Percentiles rank a stretch among this genome's conserved stretches.
Evolutionary conservation across 192 early-diverging fungal genomes (phyloP).

Genomic region (Allomyces macrogynus): DNA sequence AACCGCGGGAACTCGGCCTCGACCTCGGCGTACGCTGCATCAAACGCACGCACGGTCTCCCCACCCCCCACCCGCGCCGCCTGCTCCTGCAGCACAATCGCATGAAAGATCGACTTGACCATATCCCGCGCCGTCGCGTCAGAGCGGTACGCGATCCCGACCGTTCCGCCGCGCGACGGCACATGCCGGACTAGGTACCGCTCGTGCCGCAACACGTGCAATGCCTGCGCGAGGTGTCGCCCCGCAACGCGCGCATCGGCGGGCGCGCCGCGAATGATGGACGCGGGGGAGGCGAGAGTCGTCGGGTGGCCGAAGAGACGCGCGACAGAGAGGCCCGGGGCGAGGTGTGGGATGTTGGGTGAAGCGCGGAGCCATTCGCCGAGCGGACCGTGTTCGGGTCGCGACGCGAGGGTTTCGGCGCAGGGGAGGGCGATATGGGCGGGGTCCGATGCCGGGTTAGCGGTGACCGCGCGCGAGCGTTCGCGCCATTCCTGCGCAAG

Average conservation of each 20-base stretch:
- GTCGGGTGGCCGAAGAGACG: neutral
- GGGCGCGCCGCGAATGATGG: neutral
- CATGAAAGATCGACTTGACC: neutral
- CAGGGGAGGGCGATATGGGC: neutral
- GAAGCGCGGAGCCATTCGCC: neutral
- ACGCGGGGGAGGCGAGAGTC: neutral
- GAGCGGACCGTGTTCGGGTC: neutral
- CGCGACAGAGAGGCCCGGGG: neutral
- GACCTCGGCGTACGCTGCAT: neutral
- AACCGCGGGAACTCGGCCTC: neutral
- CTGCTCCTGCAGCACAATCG: neutral
- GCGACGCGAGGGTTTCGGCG: neutral
- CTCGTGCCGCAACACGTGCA: neutral
- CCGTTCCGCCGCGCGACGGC: neutral
- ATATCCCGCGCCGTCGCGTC: neutral
- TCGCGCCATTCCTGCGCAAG: neutral
- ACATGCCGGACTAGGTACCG: neutral
- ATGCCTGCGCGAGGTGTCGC: neutral
- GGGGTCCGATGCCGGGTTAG: neutral
- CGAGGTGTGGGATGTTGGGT: neutral
- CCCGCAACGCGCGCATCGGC: neutral
- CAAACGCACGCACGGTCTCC: neutral
- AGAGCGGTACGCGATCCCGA: neutral
- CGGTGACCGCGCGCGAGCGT: neutral
- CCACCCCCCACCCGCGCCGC: neutral